Percentiles rank a stretch among this genome's conserved stretches.
These are phyloP conservation scores for Graphilbum fragrans DNA, from an alignment of 2,329 filamentous ascomycete species.

Conservation along the genomic window DNA sequence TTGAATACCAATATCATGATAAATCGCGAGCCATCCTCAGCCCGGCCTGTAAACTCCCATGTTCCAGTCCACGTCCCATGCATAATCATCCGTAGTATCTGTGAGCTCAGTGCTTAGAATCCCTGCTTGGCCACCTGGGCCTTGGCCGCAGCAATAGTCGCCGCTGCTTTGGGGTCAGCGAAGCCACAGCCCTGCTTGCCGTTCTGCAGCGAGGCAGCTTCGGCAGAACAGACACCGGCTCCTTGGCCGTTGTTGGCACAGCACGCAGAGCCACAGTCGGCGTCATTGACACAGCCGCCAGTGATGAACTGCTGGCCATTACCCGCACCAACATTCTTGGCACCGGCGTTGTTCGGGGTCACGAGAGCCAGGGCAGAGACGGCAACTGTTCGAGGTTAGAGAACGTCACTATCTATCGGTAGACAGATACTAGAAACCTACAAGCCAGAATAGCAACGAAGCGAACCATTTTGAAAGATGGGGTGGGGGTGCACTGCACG, in stretches of 20 bases:
- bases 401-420: too few species aligned
- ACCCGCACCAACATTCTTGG: constrained; percentile 18
- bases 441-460: constrained; percentile 14
- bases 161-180: constrained; percentile 17
- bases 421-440: constrained; percentile 8
- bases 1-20: too few species aligned
- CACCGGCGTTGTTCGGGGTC: constrained; percentile 19
- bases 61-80: too few species aligned
- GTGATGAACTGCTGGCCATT: constrained; percentile 19
- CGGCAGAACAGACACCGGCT: constrained; percentile 20
- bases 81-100: too few species aligned
- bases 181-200: constrained; percentile 22
- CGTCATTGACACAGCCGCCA: constrained; percentile 18
- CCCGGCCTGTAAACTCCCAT: too few species aligned
- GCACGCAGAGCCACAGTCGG: constrained; percentile 16
- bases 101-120: too few species aligned
- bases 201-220: constrained; percentile 18
- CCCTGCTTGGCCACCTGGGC: constrained; percentile 20
- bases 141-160: constrained; percentile 18
- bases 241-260: constrained; percentile 18
- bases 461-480: constrained; percentile 23
- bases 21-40: too few species aligned
- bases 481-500: too few species aligned
- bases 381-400: constrained; percentile 16
- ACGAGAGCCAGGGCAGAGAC: constrained; percentile 13